phyloP scores from a whole-genome alignment of 2,329 filamentous ascomycete species.

The Calonectria hawksworthii region DNA sequence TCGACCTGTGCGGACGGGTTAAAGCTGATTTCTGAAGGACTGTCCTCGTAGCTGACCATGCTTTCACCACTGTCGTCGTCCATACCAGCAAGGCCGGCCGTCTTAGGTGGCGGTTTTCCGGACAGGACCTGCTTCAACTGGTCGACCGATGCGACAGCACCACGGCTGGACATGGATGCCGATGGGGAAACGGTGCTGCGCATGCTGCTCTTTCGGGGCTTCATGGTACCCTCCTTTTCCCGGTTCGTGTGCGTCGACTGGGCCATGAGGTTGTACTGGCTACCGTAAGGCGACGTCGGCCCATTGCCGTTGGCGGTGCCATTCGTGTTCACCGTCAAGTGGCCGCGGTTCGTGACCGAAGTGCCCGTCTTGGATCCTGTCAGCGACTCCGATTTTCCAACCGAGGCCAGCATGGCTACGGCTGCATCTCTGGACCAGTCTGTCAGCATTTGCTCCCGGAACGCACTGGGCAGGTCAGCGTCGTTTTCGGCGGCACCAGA shows the following conservation, averaged over 20 bases:
- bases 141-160: conserved; percentile 71
- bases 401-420: conserved; percentile 76
- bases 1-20: conserved; percentile 57
- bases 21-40: conserved; percentile 76
- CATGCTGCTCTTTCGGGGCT: conserved; percentile 67
- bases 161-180: conserved; percentile 59
- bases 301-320: conserved; percentile 52
- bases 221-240: conserved; percentile 52
- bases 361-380: conserved; percentile 80
- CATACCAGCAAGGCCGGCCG: conserved; percentile 52
- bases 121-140: conserved; percentile 74
- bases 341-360: conserved; percentile 64
- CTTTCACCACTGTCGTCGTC: conserved; percentile 74
- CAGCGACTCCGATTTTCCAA: conserved; percentile 80
- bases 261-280: conserved; percentile 65
- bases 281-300: conserved; percentile 62
- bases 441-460: conserved; percentile 82
- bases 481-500: conserved; percentile 56
- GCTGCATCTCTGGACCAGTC: conserved; percentile 86
- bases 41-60: conserved; percentile 78
- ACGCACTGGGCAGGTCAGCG: conserved; percentile 73
- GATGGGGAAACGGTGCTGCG: conserved; percentile 65
- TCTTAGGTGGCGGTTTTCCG: conserved; percentile 61
- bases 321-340: conserved; percentile 69
- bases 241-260: conserved; percentile 58